Conservation (phyloP, 352 stramenopile genomes). For the Globisporangium cystogenes region DNA sequence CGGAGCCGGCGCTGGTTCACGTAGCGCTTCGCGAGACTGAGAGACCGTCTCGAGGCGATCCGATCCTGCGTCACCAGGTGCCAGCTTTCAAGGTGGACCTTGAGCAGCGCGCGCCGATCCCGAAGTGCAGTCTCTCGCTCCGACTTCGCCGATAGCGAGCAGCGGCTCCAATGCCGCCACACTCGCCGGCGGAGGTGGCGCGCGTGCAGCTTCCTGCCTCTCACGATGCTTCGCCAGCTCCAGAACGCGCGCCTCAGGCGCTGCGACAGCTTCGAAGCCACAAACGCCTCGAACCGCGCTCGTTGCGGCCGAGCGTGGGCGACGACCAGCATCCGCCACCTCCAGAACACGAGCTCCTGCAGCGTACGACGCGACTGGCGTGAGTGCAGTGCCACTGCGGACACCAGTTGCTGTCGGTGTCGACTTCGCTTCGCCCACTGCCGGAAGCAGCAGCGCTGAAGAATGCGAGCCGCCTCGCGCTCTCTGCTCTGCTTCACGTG, state of each 20-base stretch:
- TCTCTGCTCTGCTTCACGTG: background rate
- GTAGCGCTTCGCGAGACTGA: constrained; percentile 53
- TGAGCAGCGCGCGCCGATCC: constrained; percentile 17
- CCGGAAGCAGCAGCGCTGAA: constrained; percentile 7
- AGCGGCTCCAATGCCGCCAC: constrained; percentile 32
- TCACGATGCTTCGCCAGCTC: constrained; percentile 25
- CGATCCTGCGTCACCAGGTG: constrained; percentile 24
- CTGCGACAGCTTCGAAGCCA: constrained; percentile 2
- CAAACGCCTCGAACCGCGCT: constrained; percentile 13
- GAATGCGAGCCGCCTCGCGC: background rate
- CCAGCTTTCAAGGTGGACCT: constrained; percentile 40
- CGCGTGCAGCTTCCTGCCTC: constrained; percentile 16
- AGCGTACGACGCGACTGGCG: constrained; percentile 12
- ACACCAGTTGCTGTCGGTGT: constrained; percentile 8
- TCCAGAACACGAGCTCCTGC: constrained; percentile 28
- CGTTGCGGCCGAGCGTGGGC: constrained; percentile 25
- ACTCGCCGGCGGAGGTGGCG: constrained; percentile 18
- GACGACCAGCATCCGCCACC: constrained; percentile 48
- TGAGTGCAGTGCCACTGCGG: constrained; percentile 17
- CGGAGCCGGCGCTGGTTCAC: constrained; percentile 50
- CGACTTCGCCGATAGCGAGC: constrained; percentile 14
- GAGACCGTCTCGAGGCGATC: constrained; percentile 28
- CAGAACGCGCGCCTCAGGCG: constrained; percentile 10
- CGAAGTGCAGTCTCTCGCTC: constrained; percentile 16
- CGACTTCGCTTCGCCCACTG: constrained; percentile 5